Percentiles rank a stretch among this genome's conserved stretches.
Evolutionary conservation across 495 filamentous ascomycete species (phyloP).

Genomic region (Lasiosphaeriaceae sp.): DNA sequence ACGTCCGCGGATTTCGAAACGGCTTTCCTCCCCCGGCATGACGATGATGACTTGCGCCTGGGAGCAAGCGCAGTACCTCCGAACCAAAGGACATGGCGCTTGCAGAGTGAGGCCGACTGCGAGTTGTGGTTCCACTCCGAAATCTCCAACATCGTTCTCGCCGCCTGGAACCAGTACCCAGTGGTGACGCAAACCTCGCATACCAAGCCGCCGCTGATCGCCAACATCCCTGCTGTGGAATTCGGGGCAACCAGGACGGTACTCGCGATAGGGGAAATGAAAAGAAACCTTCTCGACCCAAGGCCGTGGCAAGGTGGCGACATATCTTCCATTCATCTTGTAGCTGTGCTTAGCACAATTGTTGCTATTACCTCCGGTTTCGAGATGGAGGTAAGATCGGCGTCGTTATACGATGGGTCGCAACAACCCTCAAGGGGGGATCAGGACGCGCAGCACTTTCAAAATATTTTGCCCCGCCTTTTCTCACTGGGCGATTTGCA

Average conservation of each 20-base stretch:
- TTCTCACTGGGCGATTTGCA: too few relatives aligned
- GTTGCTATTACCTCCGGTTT: too few relatives aligned
- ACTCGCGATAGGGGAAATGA: constrained; percentile 16
- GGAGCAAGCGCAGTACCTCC: constrained; percentile 5
- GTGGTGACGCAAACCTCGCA: constrained; percentile 14
- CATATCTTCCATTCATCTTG: neutral
- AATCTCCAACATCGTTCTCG: constrained; percentile 21
- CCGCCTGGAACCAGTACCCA: constrained; percentile 18
- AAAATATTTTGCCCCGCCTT: too few relatives aligned
- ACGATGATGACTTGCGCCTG: constrained; percentile 7
- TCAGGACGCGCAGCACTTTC: too few relatives aligned
- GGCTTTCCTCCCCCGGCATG: constrained; percentile 14
- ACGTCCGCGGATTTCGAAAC: constrained; percentile 8
- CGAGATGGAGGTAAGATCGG: too few relatives aligned
- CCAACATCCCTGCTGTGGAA: constrained; percentile 10
- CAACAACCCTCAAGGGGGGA: too few relatives aligned
- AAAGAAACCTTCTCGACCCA: constrained; percentile 8
- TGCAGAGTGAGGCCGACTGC: constrained; percentile 17
- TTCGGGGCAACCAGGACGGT: neutral
- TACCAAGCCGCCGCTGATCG: constrained; percentile 9
- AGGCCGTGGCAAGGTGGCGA: constrained; percentile 4
- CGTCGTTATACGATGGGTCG: too few relatives aligned
- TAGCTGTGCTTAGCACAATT: too few relatives aligned
- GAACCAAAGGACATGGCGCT: constrained; percentile 15
- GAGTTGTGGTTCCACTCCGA: constrained; percentile 21